A percentile compares a stretch with the other conserved stretches of the same genome.
Evolutionary conservation across 768 basidiomycete genomes (phyloP).

Genomic region (Lentinula guzmanii): DNA sequence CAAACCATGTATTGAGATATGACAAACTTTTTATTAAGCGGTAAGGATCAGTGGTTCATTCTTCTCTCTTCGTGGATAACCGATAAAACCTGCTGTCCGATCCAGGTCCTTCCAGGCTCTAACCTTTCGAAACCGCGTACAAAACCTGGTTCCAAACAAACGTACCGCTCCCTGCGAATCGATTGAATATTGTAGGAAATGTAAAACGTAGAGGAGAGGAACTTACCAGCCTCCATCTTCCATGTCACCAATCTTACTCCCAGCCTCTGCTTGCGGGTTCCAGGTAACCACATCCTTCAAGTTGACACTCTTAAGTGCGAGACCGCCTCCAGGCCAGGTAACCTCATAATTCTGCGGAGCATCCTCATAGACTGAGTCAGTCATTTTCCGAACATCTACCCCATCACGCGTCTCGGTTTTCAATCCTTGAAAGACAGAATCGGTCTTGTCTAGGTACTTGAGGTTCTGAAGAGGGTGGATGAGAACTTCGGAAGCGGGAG

Average conservation of each 20-base stretch:
- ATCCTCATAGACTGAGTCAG: constrained; percentile 76
- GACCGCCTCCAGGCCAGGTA: constrained; percentile 50
- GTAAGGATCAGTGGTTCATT: constrained; percentile 8
- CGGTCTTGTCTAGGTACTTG: constrained; percentile 79
- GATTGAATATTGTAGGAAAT: neutral
- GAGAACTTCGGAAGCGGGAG: constrained; percentile 51
- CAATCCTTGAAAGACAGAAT: constrained; percentile 43
- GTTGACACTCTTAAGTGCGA: constrained; percentile 46
- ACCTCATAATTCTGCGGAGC: constrained; percentile 51
- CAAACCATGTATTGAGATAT: too few relatives aligned
- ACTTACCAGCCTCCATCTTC: constrained; percentile 81
- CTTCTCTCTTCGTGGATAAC: constrained; percentile 27
- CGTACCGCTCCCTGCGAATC: constrained; percentile 63
- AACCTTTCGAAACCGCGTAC: constrained; percentile 68
- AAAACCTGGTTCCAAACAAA: constrained; percentile 90
- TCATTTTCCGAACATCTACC: constrained; percentile 62
- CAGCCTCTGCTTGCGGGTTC: constrained; percentile 78
- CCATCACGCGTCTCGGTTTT: constrained; percentile 55
- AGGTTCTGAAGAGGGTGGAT: constrained; percentile 61
- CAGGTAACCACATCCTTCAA: constrained; percentile 86
- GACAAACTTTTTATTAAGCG: too few relatives aligned
- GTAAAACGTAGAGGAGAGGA: neutral
- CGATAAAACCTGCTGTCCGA: constrained; percentile 67
- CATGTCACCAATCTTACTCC: constrained; percentile 82
- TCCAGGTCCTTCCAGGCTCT: constrained; percentile 63